These are phyloP conservation scores for Ophiocordyceps camponoti-saundersi DNA, from an alignment of 2,329 filamentous ascomycete genomes.

Conservation along the genomic window DNA sequence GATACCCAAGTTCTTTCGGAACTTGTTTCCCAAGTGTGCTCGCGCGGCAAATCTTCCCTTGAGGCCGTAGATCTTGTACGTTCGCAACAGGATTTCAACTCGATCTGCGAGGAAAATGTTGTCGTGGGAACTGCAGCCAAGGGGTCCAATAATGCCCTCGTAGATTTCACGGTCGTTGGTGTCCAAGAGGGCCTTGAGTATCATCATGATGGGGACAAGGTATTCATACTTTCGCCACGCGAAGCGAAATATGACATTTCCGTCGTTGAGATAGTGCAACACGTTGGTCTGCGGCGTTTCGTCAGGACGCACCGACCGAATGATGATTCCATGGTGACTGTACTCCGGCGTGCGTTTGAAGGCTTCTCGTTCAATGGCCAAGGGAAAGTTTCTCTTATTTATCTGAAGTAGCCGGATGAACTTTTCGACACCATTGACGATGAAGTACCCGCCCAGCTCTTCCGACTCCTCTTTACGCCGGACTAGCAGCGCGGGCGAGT, in stretches of 20 bases:
- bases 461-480: conserved; percentile 87
- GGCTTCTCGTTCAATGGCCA: conserved; percentile 82
- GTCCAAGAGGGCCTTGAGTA: conserved; percentile 84
- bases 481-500: conserved; percentile 69
- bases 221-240: conserved; percentile 97
- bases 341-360: conserved; percentile 84
- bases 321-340: conserved; percentile 77
- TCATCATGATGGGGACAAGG: conserved; percentile 91
- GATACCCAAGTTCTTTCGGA: conserved; percentile 72
- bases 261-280: conserved; percentile 86
- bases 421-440: conserved; percentile 96
- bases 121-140: conserved; percentile 57
- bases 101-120: conserved; percentile 93
- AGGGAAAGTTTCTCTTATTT: conserved; percentile 81
- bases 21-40: conserved; percentile 78
- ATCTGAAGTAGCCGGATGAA: conserved; percentile 84
- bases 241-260: conserved; percentile 92
- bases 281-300: conserved; percentile 97
- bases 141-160: conserved; percentile 71
- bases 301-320: conserved; percentile 87
- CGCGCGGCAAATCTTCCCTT: conserved; percentile 71
- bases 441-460: conserved; percentile 90
- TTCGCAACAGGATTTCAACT: conserved; percentile 77
- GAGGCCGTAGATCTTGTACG: conserved; percentile 79
- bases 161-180: conserved; percentile 96